Conservation (phyloP, 1,139 yeast species). For the Scheffersomyces titani region DNA sequence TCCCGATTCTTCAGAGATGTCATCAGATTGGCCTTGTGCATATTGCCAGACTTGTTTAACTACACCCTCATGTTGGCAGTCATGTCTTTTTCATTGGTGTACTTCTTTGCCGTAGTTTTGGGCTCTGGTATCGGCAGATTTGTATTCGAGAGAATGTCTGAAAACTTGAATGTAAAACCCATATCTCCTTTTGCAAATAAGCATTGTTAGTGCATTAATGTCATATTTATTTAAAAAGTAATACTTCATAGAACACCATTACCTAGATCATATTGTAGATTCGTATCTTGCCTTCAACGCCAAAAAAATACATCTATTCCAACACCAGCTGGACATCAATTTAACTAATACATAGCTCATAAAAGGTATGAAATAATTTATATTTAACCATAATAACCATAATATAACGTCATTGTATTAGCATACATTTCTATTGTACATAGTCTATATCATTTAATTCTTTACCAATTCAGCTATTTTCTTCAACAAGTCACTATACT, state of each 20-base stretch:
- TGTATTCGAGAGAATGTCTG: constrained; percentile 58
- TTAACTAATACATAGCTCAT: too few species aligned
- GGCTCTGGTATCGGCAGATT: constrained; percentile 73
- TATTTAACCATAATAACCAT: too few species aligned
- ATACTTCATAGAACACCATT: background rate
- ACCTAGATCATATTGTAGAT: background rate
- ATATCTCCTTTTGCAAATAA: constrained; percentile 2
- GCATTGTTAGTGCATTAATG: constrained; percentile 7
- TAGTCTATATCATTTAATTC: background rate
- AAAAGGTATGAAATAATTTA: too few species aligned
- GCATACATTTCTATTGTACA: background rate
- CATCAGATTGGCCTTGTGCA: constrained; percentile 54
- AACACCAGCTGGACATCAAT: too few species aligned
- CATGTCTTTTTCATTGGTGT: constrained; percentile 65
- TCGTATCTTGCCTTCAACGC: background rate
- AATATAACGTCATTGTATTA: too few species aligned
- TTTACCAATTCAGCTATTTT: constrained; percentile 16
- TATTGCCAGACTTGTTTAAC: constrained; percentile 64
- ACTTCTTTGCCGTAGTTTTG: constrained; percentile 69
- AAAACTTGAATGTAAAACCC: constrained; percentile 29
- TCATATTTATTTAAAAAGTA: background rate
- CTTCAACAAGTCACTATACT: constrained; percentile 38
- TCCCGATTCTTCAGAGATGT: constrained; percentile 48
- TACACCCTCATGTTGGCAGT: constrained; percentile 77
- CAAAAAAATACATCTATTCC: too few species aligned